phyloP scores from a whole-genome alignment of 2,329 filamentous ascomycete genomes.

The Apiospora saccharicola region DNA sequence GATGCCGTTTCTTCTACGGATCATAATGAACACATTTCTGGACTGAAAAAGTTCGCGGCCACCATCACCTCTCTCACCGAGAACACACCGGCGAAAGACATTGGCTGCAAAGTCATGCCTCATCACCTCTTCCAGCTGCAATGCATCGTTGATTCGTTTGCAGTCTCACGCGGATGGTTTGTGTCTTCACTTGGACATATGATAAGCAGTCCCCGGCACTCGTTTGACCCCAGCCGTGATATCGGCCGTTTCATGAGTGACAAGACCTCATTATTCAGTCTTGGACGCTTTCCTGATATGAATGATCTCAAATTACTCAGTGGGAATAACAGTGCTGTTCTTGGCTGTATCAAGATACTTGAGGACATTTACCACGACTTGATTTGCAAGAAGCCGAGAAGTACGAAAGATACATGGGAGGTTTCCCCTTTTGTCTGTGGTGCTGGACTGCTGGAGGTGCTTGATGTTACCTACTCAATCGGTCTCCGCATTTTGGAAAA shows the following conservation, averaged over 20 bases:
- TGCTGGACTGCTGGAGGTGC: neutral
- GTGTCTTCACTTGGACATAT: neutral
- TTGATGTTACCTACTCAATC: neutral
- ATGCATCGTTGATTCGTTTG: neutral
- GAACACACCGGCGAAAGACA: neutral
- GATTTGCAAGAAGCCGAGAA: too few relatives aligned
- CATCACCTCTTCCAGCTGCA: neutral
- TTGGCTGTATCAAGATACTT: too few relatives aligned
- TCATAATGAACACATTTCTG: too few relatives aligned
- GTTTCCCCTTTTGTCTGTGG: neutral
- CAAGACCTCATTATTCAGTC: too few relatives aligned
- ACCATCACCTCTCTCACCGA: neutral
- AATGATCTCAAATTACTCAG: too few relatives aligned
- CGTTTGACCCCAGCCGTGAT: neutral
- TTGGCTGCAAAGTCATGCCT: neutral
- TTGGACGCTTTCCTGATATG: neutral
- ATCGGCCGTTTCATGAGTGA: neutral
- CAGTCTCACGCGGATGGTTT: neutral
- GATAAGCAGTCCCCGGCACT: neutral
- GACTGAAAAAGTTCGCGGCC: neutral
- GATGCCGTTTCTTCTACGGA: neutral
- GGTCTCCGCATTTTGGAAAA: neutral
- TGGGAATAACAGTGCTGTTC: too few relatives aligned
- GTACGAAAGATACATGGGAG: neutral
- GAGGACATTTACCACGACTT: too few relatives aligned